phyloP scores from a whole-genome alignment of 257 asterid genomes.

The Hygrophila difformis region DNA sequence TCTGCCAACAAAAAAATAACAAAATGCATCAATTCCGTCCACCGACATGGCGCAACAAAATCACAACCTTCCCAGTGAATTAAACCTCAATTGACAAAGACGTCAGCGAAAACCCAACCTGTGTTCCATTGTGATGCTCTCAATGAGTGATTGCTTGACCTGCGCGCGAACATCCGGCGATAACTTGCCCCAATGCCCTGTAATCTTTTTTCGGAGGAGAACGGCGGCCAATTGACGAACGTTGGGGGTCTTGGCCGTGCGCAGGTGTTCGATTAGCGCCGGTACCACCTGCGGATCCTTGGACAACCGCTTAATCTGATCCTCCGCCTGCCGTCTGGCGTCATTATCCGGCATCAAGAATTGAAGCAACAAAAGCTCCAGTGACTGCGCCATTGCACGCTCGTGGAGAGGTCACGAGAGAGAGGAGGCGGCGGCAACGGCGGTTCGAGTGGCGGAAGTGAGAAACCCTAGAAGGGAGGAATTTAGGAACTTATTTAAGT shows the following conservation, averaged over 20 bases:
- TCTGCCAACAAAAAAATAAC: no score
- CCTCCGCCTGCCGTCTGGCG: constrained; percentile 98
- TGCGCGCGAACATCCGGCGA: constrained; percentile 65
- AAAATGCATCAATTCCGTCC: no score
- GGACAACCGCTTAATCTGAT: constrained; percentile 84
- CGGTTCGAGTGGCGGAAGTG: no score
- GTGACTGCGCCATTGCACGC: constrained; percentile 72
- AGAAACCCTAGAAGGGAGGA: no score
- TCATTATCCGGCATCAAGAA: constrained; percentile 98
- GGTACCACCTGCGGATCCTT: constrained; percentile 99
- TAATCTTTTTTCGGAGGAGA: constrained; percentile 94
- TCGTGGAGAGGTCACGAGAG: no score
- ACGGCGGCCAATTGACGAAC: constrained; percentile 98
- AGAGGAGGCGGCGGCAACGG: no score
- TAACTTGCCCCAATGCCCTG: constrained; percentile 94
- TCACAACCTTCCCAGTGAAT: neutral
- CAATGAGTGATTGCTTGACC: constrained; percentile 85
- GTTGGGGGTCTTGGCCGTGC: constrained; percentile 97
- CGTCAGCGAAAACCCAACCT: constrained; percentile 31
- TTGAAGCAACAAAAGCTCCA: constrained; percentile 81
- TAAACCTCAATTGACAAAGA: neutral
- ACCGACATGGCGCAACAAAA: neutral
- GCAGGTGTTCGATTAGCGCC: constrained; percentile 80
- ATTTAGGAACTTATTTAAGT: no score
- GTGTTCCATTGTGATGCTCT: constrained; percentile 90